These are phyloP conservation scores for Angophora floribunda DNA, from an alignment of 345 rosid genomes.

Conservation along the genomic window DNA sequence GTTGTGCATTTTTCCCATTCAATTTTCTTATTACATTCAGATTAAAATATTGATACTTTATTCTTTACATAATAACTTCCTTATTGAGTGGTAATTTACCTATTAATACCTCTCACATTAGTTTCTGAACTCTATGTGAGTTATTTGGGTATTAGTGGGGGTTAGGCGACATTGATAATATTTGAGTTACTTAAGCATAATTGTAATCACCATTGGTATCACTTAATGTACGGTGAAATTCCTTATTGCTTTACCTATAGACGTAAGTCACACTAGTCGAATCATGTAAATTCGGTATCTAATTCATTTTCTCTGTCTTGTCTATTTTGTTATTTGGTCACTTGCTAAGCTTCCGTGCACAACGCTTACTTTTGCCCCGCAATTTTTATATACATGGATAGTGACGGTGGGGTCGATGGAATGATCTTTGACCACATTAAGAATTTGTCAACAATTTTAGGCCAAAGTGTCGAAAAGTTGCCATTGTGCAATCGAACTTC, in stretches of 20 bases:
- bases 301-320: too few relatives aligned
- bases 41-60: too few relatives aligned
- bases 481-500: background rate
- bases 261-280: too few relatives aligned
- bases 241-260: background rate
- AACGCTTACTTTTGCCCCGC: background rate
- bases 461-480: background rate
- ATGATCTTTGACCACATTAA: slow-evolving; percentile 11
- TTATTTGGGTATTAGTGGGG: background rate
- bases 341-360: too few relatives aligned
- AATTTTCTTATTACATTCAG: too few relatives aligned
- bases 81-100: background rate
- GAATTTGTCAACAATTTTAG: background rate
- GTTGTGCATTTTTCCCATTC: background rate
- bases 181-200: background rate
- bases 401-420: too few relatives aligned
- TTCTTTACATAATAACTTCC: background rate
- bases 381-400: too few relatives aligned
- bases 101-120: background rate
- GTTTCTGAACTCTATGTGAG: background rate
- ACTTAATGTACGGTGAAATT: too few relatives aligned
- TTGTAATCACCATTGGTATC: too few relatives aligned
- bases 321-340: too few relatives aligned
- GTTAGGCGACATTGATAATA: background rate
- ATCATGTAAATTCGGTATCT: accelerated